These are phyloP conservation scores for Capsicum baccatum DNA, from an alignment of 257 asterid genomes.

Conservation along the genomic window DNA sequence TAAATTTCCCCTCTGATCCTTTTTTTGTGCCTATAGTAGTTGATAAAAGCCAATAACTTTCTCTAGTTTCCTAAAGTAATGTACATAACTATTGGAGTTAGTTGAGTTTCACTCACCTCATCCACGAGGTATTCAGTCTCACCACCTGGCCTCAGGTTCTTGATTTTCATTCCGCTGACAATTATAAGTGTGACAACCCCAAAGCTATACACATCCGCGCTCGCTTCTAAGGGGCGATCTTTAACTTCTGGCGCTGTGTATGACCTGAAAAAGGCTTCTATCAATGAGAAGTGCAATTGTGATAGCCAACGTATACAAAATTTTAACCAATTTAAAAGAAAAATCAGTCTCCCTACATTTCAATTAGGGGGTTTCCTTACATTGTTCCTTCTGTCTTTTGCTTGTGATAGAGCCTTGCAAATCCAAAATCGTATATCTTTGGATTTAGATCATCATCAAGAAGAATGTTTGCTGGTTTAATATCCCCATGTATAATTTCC, in stretches of 20 bases:
- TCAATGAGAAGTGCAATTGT: not conserved
- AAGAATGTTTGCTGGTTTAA: conserved; percentile 25
- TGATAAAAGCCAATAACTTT: not conserved
- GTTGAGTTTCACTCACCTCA: conserved; percentile 20
- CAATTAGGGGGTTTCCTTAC: not conserved
- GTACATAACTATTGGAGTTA: not conserved
- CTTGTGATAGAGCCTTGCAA: conserved; percentile 23
- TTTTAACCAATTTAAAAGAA: too few species aligned
- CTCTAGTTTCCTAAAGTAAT: not conserved
- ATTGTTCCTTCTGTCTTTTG: not conserved
- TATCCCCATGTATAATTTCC: conserved; percentile 31
- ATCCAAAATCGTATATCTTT: conserved; percentile 33
- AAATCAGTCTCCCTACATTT: too few species aligned
- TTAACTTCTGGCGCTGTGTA: not conserved
- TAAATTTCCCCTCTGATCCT: not conserved
- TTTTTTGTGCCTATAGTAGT: not conserved
- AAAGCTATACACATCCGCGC: conserved; percentile 23
- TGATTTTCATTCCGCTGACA: not conserved
- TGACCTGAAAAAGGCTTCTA: conserved; percentile 24
- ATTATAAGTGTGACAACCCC: conserved; percentile 25
- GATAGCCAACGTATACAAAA: not conserved
- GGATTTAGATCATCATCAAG: conserved; percentile 27
- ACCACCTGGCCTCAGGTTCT: not conserved
- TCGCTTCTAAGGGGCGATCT: not conserved
- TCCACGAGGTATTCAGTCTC: not conserved